A percentile compares a stretch with the other conserved stretches of the same genome.
phyloP scores from a whole-genome alignment of 192 early-diverging fungal species.

The Pilaira anomala region DNA sequence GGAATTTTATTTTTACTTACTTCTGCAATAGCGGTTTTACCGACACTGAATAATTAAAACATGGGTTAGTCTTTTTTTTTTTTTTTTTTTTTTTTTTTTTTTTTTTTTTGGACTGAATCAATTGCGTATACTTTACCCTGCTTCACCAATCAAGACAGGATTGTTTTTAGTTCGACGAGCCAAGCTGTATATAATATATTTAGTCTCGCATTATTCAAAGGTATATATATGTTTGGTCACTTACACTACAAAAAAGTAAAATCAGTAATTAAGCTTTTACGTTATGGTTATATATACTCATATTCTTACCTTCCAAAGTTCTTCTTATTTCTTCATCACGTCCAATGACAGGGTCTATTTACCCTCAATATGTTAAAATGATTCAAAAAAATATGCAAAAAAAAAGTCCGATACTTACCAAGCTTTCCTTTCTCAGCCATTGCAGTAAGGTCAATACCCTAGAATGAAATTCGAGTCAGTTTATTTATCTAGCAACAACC shows the following conservation, averaged over 20 bases:
- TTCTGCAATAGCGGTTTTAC: slow-evolving; percentile 81
- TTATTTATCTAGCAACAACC: too few species aligned
- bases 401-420: slow-evolving; percentile 16
- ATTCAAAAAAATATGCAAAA: background rate
- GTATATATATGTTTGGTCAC: background rate
- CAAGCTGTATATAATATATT: slow-evolving; percentile 28
- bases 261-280: background rate
- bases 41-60: slow-evolving; percentile 37
- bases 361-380: background rate
- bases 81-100: too few species aligned
- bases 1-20: slow-evolving; percentile 13
- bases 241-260: background rate
- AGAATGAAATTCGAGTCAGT: too few species aligned
- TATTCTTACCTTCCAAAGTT: slow-evolving; percentile 63
- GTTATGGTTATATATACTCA: background rate
- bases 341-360: slow-evolving; percentile 71
- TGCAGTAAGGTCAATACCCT: slow-evolving; percentile 72
- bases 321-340: slow-evolving; percentile 75
- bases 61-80: background rate
- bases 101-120: too few species aligned
- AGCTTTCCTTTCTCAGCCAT: slow-evolving; percentile 74
- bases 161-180: slow-evolving; percentile 78
- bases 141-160: slow-evolving; percentile 73
- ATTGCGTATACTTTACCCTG: slow-evolving; percentile 52
- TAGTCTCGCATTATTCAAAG: background rate